Evolutionary conservation across 2,329 filamentous ascomycete species (phyloP), one percentile per base, ranked within the genome.

Genomic region (Colletotrichum caudatum): DNA sequence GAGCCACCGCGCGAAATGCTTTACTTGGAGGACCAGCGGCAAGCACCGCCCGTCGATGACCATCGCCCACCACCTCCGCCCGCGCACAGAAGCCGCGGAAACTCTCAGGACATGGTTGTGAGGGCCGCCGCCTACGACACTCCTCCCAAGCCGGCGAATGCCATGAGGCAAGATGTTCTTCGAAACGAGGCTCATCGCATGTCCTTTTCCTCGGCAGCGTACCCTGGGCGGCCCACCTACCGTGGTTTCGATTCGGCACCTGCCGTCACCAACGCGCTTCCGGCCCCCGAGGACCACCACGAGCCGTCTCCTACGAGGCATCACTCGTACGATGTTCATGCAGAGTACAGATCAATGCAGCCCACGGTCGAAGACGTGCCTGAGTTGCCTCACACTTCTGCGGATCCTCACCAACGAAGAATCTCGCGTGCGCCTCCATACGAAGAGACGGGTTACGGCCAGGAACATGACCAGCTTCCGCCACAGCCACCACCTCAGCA

Each of bases 321-420:
- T 64, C 82, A 85, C 65, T 86, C 88, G 0, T 87, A 87, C 68
- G 87, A 90, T 72, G 77, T 79, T 37, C 86, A 86, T 64, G 76
- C 79, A 48, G 84, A 84, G 51, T 81, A 83, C 76, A 83, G 84
- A 69, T 84, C 86, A 0, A 86, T 89, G 87, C 89, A 90, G 75
- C 88, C 87, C 3, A 91, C 87, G 8, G 89, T 90, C 7, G 90
- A 92, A 76, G 90, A 92, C 73, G 88, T 86, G 7, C 89, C 90
- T 5, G 89, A 90, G 60, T 86, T 87, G 1, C 82, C 84, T 1
- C 76, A 78, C 3, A 74, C 77, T 3, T 64, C 77, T 1, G 64
- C 71, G 12, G 70, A 76, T n/a, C 76, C 74, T 7, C 75, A 77
- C 1, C 76, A 74, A 57, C 76, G 78, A 51, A 76, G 77, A 23